Conservation (phyloP, 2,329 filamentous ascomycete genomes). For the Coleophoma crateriformis region DNA sequence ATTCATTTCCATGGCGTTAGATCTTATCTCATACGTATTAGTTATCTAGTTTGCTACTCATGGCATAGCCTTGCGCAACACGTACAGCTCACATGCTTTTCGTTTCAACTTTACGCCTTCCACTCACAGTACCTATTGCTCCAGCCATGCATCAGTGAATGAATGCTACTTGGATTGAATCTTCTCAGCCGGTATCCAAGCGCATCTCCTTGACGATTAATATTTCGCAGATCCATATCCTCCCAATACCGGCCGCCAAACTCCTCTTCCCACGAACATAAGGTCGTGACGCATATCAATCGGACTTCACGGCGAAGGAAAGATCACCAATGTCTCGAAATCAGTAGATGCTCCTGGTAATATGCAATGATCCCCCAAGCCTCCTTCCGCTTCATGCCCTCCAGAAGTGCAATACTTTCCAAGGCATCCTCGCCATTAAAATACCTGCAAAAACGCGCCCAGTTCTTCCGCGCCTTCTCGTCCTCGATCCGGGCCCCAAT, state of each 20-base stretch:
- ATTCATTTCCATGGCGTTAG: neutral
- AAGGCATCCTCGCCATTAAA: slow-evolving; percentile 82
- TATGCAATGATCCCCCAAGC: slow-evolving; percentile 60
- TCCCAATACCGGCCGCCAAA: too few species aligned
- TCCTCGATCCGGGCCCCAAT: slow-evolving; percentile 45
- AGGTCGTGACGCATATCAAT: too few species aligned
- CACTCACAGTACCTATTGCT: too few species aligned
- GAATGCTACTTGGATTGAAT: too few species aligned
- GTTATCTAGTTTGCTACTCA: neutral
- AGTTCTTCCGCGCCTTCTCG: slow-evolving; percentile 54
- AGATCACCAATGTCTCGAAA: slow-evolving; percentile 62
- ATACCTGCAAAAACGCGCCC: slow-evolving; percentile 74
- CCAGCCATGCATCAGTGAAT: too few species aligned
- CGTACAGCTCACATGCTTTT: too few species aligned
- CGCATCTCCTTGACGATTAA: too few species aligned
- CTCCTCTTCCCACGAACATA: too few species aligned
- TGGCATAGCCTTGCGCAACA: too few species aligned
- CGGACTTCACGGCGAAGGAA: neutral
- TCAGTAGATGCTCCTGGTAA: slow-evolving; percentile 65
- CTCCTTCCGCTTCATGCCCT: slow-evolving; percentile 82
- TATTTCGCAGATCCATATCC: too few species aligned
- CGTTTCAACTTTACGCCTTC: too few species aligned
- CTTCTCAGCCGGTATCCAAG: too few species aligned
- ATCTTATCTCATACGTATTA: neutral
- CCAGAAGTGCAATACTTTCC: slow-evolving; percentile 79